Conservation (phyloP, 31 red algal species). For the Asparagopsis taxiformis region DNA sequence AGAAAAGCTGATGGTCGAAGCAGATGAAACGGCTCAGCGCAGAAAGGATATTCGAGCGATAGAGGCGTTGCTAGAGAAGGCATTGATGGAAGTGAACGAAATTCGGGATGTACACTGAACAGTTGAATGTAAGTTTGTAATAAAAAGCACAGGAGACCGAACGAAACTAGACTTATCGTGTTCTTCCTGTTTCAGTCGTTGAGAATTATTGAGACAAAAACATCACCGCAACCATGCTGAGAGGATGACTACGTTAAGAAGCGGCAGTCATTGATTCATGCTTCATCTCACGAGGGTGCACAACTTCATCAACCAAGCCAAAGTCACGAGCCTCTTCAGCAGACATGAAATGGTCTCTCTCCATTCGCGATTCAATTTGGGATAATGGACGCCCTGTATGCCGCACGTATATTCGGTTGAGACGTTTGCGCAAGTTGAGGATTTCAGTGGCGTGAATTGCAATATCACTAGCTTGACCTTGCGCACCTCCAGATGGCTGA, state of each 20-base stretch:
- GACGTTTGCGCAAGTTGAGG: constrained; percentile 60
- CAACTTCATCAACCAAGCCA: constrained; percentile 91
- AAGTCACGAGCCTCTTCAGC: constrained; percentile 77
- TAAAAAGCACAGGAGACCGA: background rate
- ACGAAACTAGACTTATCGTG: background rate
- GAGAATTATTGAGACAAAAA: background rate
- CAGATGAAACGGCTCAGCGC: constrained; percentile 52
- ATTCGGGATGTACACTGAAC: constrained; percentile 70
- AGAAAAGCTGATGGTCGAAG: constrained; percentile 79
- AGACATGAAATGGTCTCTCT: constrained; percentile 94
- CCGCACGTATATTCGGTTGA: constrained; percentile 66
- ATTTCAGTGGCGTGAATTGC: constrained; percentile 82
- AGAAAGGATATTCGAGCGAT: constrained; percentile 58
- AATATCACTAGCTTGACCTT: constrained; percentile 85
- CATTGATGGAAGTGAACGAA: constrained; percentile 60
- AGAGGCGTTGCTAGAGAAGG: constrained; percentile 45
- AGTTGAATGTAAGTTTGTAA: background rate
- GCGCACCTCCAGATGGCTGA: constrained; percentile 84
- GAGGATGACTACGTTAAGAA: background rate
- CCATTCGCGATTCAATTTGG: constrained; percentile 70
- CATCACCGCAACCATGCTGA: constrained; percentile 8
- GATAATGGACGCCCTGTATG: constrained; percentile 58
- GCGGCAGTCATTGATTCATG: background rate
- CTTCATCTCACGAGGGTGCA: constrained; percentile 36
- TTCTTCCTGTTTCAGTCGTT: background rate